Base-by-base conservation (phyloP, 1,284 basidiomycete genomes). In the Ustilago crameri region DNA sequence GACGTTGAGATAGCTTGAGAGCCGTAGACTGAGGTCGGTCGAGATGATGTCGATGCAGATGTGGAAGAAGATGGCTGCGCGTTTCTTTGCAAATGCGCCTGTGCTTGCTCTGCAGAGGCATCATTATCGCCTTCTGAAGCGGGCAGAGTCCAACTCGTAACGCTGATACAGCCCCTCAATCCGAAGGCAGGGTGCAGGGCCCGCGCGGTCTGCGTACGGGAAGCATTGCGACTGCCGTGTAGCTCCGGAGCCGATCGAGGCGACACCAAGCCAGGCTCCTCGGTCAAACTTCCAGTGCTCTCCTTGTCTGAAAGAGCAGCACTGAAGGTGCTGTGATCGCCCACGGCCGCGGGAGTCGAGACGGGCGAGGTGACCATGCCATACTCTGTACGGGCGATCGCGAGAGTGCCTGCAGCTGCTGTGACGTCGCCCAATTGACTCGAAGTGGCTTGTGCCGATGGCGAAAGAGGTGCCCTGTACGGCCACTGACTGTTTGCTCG, bases 1-100 rank as follows among this genome's bases (percentile, higher is more conserved):
- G 67, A 71, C 7, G 73, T 49, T 1, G 76, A 55, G 1, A 61
- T 32, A 2, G 66, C 44, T 24, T 54, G 58, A 1, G 74, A 65
- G 18, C 74, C 61, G 32, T 79, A 75, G 18, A 47, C 51, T 8
- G 65, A 70, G 12, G 67, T 51, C 0, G 76, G 77, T 4, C 76
- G 50, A 22, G 77, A 79, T 14, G 75, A 70, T 22, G 71, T 46
- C 30, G 56, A 58, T 20, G 55, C 32, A 5, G 56, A 51, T 2
- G 52, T 22, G 4, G 64, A 67, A 7, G 63, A 49, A 14, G 70
- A 57, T 5, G 66, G 60, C 15, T 52, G 53, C 5, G 49, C 60
- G 51, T 55, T 64, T 15, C 54, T 55, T 17, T 59, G 57, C 10
- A 26, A 44, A 37, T 50, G 30, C 7, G 43, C 26, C 10, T 26